Base-by-base conservation (phyloP, 2,329 filamentous ascomycete genomes). In the Phialocephala subalpina region DNA sequence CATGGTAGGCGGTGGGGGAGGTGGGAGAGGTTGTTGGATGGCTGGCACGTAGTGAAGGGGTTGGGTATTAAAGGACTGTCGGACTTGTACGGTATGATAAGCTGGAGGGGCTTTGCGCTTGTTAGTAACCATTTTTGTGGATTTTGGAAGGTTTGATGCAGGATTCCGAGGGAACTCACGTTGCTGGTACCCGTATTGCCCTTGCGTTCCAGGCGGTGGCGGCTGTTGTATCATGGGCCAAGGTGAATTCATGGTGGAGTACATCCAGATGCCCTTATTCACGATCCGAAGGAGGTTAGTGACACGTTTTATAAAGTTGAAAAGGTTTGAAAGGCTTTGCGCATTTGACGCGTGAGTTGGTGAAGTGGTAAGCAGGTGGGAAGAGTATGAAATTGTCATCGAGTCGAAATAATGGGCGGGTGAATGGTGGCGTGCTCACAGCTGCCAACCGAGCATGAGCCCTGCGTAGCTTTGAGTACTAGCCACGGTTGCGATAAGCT, bases 31-130 rank as follows among this genome's bases (percentile, higher is more conserved):
- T 25, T 69, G 67, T 77, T 84, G 83, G 76, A 71, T 49, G 76
- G 69, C 68, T 73, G 72, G 70, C 76, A 70, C 70, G 76, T 75
- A 74, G 65, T 72, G 74, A 70, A 77, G 67, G 68, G 70, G 73
- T 71, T 69, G 75, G 60, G 70, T 69, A 69, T 76, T 70, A 72
- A 78, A 77, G 38, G 70, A 63, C 63, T 78, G 78, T 74, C 81
- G 79, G 56, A 82, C 80, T 69, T 79, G 76, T 20, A 84, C 79
- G 22, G 81, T 69, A 29, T 81, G 82, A 67, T 82, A 84, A 55
- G 82, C 81, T 45, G 76, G 71, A 35, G 78, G 68, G 69, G 72
- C 81, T 81, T 69, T 36, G 35, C 57, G 57, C 55, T 66, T 65
- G 72, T 80, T 75, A 80, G 77, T 57, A 73, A 25, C 53, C 45